A percentile compares a stretch with the other conserved stretches of the same genome.
Evolutionary conservation across 257 asterid genomes (phyloP).

Genomic region (Osmanthus fragrans): DNA sequence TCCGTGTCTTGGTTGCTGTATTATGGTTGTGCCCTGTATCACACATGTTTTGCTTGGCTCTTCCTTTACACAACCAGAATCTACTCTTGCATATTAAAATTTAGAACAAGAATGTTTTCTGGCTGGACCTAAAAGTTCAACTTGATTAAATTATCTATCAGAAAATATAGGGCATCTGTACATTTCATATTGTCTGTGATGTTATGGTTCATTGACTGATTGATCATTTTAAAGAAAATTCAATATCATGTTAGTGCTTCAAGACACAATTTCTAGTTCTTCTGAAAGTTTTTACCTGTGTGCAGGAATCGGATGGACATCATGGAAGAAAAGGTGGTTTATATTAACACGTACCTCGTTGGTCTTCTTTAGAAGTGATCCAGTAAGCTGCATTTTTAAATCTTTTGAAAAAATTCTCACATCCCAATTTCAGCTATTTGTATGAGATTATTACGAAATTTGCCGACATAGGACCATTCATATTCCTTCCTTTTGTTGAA

Average conservation of each 20-base stretch:
- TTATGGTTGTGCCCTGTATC: background rate
- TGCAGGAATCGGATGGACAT: slow-evolving; percentile 99
- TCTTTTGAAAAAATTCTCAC: background rate
- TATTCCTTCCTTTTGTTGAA: slow-evolving; percentile 6
- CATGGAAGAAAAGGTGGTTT: slow-evolving; percentile 99
- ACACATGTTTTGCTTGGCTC: background rate
- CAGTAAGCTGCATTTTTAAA: slow-evolving; percentile 60
- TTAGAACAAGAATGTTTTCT: background rate
- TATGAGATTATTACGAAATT: background rate
- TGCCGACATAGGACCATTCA: background rate
- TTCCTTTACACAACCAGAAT: background rate
- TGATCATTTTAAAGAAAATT: background rate
- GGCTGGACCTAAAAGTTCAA: background rate
- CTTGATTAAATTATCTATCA: background rate
- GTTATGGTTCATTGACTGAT: background rate
- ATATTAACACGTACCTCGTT: slow-evolving; percentile 90
- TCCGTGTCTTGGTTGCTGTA: background rate
- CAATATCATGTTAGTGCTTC: background rate
- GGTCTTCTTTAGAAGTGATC: slow-evolving; percentile 98
- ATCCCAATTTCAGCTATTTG: slow-evolving; percentile 1
- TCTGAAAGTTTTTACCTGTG: slow-evolving; percentile 7
- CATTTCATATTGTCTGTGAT: slow-evolving; percentile 3
- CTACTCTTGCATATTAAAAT: background rate
- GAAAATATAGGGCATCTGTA: background rate
- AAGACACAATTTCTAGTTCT: slow-evolving; percentile 8